Conservation (phyloP, 768 basidiomycete species). For the Pholiota molesta region DNA sequence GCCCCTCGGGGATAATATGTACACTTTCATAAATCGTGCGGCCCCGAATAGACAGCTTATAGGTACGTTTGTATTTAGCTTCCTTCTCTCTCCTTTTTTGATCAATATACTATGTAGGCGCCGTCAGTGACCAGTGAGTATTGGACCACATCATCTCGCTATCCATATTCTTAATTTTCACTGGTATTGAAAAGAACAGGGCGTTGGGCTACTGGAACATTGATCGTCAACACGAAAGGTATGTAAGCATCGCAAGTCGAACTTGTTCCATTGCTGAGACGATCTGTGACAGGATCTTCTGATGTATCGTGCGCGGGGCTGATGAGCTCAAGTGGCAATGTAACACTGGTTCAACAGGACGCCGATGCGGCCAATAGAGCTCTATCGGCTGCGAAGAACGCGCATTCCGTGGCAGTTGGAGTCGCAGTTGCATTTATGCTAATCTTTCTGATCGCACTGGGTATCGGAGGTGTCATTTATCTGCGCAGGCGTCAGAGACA, state of each 20-base stretch:
- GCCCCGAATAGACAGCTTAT: slow-evolving; percentile 38
- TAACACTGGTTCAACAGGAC: slow-evolving; percentile 6
- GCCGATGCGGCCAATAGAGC: not conserved
- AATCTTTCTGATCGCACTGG: not conserved
- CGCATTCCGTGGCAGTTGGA: not conserved
- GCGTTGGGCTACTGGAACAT: slow-evolving; percentile 38
- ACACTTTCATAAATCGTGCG: slow-evolving; percentile 47
- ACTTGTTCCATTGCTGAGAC: slow-evolving; percentile 2
- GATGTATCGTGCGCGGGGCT: slow-evolving; percentile 36
- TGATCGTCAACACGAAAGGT: slow-evolving; percentile 31
- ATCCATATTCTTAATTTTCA: slow-evolving; percentile 2
- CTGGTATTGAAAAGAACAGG: slow-evolving; percentile 34
- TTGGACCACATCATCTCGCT: slow-evolving; percentile 16
- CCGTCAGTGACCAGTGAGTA: slow-evolving; percentile 47
- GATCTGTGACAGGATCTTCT: slow-evolving; percentile 24
- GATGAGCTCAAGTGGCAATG: slow-evolving; percentile 27
- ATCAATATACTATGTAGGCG: slow-evolving; percentile 29
- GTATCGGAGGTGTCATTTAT: not conserved
- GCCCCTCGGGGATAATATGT: slow-evolving; percentile 35
- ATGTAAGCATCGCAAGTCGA: slow-evolving; percentile 29
- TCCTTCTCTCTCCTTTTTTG: not conserved
- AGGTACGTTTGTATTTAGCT: slow-evolving; percentile 33
- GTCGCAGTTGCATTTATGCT: not conserved
- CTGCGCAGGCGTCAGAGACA: not conserved
- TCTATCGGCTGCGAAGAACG: not conserved